phyloP scores from a whole-genome alignment of 2,329 filamentous ascomycete species.

The Elsinoe batatas region DNA sequence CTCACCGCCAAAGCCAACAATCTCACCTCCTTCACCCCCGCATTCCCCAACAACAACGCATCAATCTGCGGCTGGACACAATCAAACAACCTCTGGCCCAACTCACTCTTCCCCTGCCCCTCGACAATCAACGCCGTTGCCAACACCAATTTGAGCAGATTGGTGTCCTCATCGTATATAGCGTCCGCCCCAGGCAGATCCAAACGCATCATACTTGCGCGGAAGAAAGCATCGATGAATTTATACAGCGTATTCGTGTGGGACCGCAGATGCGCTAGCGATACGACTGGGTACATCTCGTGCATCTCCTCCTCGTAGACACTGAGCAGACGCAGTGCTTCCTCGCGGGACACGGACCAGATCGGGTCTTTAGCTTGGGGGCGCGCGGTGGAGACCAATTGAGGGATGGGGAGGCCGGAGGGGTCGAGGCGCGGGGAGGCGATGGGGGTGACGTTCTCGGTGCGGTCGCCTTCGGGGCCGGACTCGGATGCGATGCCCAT shows the following conservation, averaged over 20 bases:
- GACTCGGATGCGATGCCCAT: slow-evolving; percentile 72
- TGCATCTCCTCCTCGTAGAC: slow-evolving; percentile 85
- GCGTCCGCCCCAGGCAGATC: slow-evolving; percentile 46
- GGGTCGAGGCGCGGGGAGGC: slow-evolving; percentile 33
- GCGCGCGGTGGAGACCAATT: slow-evolving; percentile 31
- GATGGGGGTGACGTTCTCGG: slow-evolving; percentile 44
- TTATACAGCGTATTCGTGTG: slow-evolving; percentile 61
- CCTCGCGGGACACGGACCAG: slow-evolving; percentile 65
- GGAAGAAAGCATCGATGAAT: slow-evolving; percentile 60
- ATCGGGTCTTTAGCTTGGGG: slow-evolving; percentile 56
- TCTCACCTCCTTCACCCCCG: slow-evolving; percentile 49
- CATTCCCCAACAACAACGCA: slow-evolving; percentile 47
- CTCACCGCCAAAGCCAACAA: slow-evolving; percentile 49
- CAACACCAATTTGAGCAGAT: slow-evolving; percentile 73
- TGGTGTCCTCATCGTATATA: slow-evolving; percentile 54
- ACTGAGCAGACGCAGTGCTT: slow-evolving; percentile 67
- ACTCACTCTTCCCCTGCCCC: slow-evolving; percentile 65
- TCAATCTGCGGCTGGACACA: slow-evolving; percentile 66
- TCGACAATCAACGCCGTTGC: slow-evolving; percentile 70
- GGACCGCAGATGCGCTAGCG: slow-evolving; percentile 59
- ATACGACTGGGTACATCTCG: slow-evolving; percentile 80
- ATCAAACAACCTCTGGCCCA: slow-evolving; percentile 63
- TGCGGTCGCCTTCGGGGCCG: slow-evolving; percentile 50
- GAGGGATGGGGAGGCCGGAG: slow-evolving; percentile 13
- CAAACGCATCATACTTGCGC: slow-evolving; percentile 48